phyloP scores from a whole-genome alignment of 202 grass and related monocot species.

The Hordeum pubiflorum region DNA sequence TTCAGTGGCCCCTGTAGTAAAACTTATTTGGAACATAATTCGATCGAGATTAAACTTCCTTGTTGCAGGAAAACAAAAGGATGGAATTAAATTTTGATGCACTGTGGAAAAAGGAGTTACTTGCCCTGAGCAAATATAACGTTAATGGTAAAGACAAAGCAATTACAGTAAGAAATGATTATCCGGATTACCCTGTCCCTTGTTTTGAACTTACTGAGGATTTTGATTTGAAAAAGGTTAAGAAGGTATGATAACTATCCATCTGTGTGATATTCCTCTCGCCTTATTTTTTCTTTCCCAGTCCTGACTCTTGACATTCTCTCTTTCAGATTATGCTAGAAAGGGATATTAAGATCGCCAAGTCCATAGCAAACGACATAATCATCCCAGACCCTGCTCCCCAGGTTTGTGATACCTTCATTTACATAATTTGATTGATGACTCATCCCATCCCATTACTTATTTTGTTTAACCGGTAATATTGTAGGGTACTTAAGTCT shows the following conservation, averaged over 20 bases:
- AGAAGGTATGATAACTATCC: not conserved
- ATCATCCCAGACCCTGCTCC: constrained; percentile 17
- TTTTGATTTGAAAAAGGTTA: not conserved
- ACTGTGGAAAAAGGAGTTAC: not conserved
- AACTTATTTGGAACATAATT: not conserved
- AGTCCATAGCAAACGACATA: constrained; percentile 16
- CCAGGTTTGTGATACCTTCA: not conserved
- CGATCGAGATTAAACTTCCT: not conserved
- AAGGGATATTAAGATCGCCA: not conserved
- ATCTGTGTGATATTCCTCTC: not conserved
- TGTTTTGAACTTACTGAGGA: not conserved
- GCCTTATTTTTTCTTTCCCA: not conserved
- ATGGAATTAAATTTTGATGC: not conserved
- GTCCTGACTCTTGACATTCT: not conserved
- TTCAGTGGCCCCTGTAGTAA: not conserved
- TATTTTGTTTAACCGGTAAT: not conserved
- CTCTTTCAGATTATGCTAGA: not conserved
- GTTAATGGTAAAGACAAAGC: not conserved
- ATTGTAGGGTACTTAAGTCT: not conserved
- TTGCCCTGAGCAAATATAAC: not conserved
- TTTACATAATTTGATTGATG: not conserved
- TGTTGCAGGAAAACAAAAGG: not conserved
- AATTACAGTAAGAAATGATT: not conserved
- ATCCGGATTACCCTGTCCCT: not conserved
- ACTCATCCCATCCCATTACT: not conserved